Base-by-base conservation (phyloP, 768 basidiomycete species). In the Naganishia vishniacii region DNA sequence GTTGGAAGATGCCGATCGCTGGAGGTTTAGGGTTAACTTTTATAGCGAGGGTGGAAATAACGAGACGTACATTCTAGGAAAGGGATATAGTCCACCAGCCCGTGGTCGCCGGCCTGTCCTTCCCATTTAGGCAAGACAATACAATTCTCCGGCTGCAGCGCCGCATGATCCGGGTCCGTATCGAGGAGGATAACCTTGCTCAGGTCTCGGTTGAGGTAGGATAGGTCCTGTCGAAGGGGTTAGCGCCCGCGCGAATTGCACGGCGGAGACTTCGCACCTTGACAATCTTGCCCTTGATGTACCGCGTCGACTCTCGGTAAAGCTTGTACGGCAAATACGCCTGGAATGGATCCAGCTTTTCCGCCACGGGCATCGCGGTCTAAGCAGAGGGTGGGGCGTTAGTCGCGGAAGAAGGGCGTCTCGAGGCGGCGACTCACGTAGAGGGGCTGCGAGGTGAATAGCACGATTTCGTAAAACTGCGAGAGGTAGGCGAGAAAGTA, bases 401-500 rank as follows among this genome's bases (percentile, higher is more conserved):
- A 37, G 56, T 4, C 23, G 45, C 7, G 8, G 32, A 4, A 61
- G 40, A 23, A 41, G 48, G 32, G 20, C 42, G 47, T 23, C 41
- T 15, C 13, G 16, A 25, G 25, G 20, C 32, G 3, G 20, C n/a
- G 40, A 83, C 89, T 51, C 68, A 94, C 93, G 77, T 94, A 97
- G 71, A 83, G 81, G 62, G 88, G 84, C 79, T 94, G 91, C 18
- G 86, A 83, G 11, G 93, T 98, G 80, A 98, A 99, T 60, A 99
- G 81, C 34, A 98, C 94, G 63, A 98, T 84, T 80, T 99, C 95
- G 75, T 91, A 99, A 80, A 98, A 99, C 73, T 97, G 94, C 0
- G 91, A 90, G 49, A 99, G 84, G 76, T 99, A 99, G 28, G 85
- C 93, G 34, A 99, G 82, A 83, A 99, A 99, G 79, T 99, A 98